phyloP scores from a whole-genome alignment of 2,329 filamentous ascomycete species.

The Juglanconis oblonga region DNA sequence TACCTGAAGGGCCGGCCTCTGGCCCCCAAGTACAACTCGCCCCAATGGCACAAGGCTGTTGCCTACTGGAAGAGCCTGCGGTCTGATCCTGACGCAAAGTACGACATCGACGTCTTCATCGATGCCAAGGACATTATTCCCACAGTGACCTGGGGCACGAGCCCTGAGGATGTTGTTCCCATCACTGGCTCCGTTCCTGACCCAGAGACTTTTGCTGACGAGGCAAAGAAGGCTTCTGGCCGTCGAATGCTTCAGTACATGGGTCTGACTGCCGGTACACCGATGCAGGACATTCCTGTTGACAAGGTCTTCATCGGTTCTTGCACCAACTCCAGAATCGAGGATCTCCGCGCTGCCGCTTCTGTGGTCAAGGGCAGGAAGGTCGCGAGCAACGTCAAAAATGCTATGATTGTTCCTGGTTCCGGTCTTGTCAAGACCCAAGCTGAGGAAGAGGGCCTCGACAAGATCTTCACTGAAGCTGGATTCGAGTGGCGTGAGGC shows the following conservation, averaged over 20 bases:
- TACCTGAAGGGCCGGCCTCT: constrained; percentile 91
- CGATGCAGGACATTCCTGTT: constrained; percentile 84
- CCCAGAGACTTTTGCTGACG: constrained; percentile 79
- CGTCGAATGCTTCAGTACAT: constrained; percentile 90
- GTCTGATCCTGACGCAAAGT: constrained; percentile 85
- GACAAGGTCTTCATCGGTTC: constrained; percentile 53
- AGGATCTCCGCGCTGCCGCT: constrained; percentile 87
- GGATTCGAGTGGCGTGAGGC: constrained; percentile 98
- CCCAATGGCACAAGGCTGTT: constrained; percentile 85
- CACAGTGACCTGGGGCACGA: constrained; percentile 95
- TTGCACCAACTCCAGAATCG: constrained; percentile 95
- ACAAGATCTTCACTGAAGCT: constrained; percentile 87
- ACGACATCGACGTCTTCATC: constrained; percentile 84
- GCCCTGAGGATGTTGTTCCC: constrained; percentile 91
- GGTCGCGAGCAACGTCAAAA: constrained; percentile 83
- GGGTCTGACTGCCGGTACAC: constrained; percentile 82
- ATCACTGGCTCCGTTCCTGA: constrained; percentile 90
- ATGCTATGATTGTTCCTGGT: constrained; percentile 93
- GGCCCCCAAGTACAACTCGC: constrained; percentile 77
- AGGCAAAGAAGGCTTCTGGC: constrained; percentile 76
- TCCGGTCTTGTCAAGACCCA: constrained; percentile 91
- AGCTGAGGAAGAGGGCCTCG: constrained; percentile 86
- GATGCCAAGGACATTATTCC: constrained; percentile 91
- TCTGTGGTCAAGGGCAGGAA: constrained; percentile 83
- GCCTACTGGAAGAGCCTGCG: constrained; percentile 84